phyloP scores from a whole-genome alignment of 179 eudicot species.

The Silene coronaria region DNA sequence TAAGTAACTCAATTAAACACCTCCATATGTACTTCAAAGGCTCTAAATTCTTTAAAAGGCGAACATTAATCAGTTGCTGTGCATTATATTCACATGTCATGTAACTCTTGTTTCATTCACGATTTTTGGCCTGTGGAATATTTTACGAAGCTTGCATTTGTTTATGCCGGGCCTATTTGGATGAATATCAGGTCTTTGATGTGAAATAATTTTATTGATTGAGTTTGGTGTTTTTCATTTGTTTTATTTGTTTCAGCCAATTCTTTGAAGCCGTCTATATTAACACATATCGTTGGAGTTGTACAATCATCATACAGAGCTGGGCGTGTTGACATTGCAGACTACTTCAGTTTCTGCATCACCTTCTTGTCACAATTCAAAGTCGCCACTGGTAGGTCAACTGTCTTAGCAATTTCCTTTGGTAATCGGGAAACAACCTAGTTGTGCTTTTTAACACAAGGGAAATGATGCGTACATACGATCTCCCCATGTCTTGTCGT shows the following conservation, averaged over 20 bases:
- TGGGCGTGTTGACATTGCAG: conserved; percentile 66
- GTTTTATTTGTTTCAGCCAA: conserved; percentile 40
- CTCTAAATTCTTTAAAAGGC: not conserved
- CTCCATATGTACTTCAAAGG: not conserved
- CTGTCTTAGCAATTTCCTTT: not conserved
- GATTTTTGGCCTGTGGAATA: not conserved
- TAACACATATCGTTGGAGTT: conserved; percentile 71
- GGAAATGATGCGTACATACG: too few relatives aligned
- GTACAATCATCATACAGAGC: conserved; percentile 65
- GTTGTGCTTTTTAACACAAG: too few relatives aligned
- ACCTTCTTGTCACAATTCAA: conserved; percentile 66
- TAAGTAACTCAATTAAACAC: not conserved
- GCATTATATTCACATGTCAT: not conserved
- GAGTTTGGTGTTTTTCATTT: not conserved
- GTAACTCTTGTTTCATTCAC: not conserved
- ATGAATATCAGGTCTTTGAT: not conserved
- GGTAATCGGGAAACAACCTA: not conserved
- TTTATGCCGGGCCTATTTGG: not conserved
- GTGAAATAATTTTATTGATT: conserved; percentile 6
- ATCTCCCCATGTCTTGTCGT: too few relatives aligned
- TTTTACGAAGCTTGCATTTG: not conserved
- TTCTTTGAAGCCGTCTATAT: conserved; percentile 47
- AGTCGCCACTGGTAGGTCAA: conserved; percentile 50
- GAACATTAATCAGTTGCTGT: not conserved
- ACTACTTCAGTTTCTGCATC: conserved; percentile 75